Base-by-base conservation (phyloP, 208 protist species). In the Trypanosomatidae sp. region DNA sequence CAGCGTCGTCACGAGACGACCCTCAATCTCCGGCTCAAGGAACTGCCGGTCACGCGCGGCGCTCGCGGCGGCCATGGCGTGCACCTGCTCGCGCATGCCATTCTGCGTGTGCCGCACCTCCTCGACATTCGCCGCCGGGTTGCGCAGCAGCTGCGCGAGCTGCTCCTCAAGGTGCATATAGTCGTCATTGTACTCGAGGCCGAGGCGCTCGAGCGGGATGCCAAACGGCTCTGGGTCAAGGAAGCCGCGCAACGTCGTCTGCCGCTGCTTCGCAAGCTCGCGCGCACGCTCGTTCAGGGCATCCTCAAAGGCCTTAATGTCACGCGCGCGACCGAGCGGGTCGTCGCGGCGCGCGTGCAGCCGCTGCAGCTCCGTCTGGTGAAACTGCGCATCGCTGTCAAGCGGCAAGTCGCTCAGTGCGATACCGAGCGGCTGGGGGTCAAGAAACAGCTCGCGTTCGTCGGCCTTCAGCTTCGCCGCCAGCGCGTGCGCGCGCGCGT, bases 381-480 rank as follows among this genome's bases (percentile, higher is more conserved):
- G 59, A 53, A 89, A 89, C 19, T 56, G 28, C 3, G 42, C 22
- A 54, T 89, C 80, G 11, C 30, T 62, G 48, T 89, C 72, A 13
- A 89, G 60, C 11, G 68, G 63, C 11, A 89, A 66, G 21, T 86
- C 66, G 3, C 16, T 11, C 20, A 75, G 33, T 5, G 69, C 65
- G n/a, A 89, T 62, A 20, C 80, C 74, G 8, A 68, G 45, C 10
- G 75, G 75, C 50, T 61, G 32, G 0, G 67, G 75, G 35, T 80
- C 68, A 23, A 85, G 54, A 56, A 85, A 85, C 7, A 79, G 52
- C 15, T 73, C 61, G n/a, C 74, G 80, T 51, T 89, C 80, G 25
- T 64, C 52, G 13, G 65, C 37, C 61, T 86, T 82, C 25, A 84
- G 56, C 47, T 75, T 54, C 26, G 13, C 51, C 0, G 81, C 81